A percentile compares a stretch with the other conserved stretches of the same genome.
phyloP scores from a whole-genome alignment of 805 yeast genomes.

The Suhomyces emberorum region DNA sequence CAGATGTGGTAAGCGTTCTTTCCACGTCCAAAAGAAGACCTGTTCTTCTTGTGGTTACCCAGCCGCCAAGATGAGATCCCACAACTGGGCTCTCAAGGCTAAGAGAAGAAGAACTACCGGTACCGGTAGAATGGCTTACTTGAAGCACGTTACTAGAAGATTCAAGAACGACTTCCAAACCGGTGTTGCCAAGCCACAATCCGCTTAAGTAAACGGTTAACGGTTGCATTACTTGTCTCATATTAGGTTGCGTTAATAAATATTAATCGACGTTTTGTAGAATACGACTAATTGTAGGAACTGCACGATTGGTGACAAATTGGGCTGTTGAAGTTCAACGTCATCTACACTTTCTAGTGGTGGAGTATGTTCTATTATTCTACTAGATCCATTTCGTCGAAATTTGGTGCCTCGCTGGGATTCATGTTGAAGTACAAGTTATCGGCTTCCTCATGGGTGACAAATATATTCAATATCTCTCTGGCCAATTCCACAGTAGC shows the following conservation, averaged over 20 bases:
- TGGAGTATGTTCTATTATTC: neutral
- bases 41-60: slow-evolving; percentile 99
- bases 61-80: slow-evolving; percentile 97
- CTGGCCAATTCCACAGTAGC: slow-evolving; percentile 67
- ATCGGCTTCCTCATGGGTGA: slow-evolving; percentile 79
- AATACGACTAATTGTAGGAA: too few relatives aligned
- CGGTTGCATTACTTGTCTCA: slow-evolving; percentile 1
- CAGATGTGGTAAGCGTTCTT: slow-evolving; percentile 98
- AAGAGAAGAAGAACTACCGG: slow-evolving; percentile 99
- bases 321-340: too few relatives aligned
- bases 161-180: slow-evolving; percentile 99
- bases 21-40: slow-evolving; percentile 99
- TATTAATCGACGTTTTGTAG: slow-evolving; percentile 1
- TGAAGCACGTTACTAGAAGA: slow-evolving; percentile 95
- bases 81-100: slow-evolving; percentile 99
- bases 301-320: too few relatives aligned
- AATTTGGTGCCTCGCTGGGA: slow-evolving; percentile 21
- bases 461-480: slow-evolving; percentile 62
- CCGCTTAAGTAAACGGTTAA: slow-evolving; percentile 47
- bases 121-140: slow-evolving; percentile 98
- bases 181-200: slow-evolving; percentile 66
- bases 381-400: slow-evolving; percentile 25
- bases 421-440: slow-evolving; percentile 67
- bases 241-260: slow-evolving; percentile 1
- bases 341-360: too few relatives aligned